phyloP scores from a whole-genome alignment of 1,139 yeast species.

The Yamadazyma mexicana region DNA sequence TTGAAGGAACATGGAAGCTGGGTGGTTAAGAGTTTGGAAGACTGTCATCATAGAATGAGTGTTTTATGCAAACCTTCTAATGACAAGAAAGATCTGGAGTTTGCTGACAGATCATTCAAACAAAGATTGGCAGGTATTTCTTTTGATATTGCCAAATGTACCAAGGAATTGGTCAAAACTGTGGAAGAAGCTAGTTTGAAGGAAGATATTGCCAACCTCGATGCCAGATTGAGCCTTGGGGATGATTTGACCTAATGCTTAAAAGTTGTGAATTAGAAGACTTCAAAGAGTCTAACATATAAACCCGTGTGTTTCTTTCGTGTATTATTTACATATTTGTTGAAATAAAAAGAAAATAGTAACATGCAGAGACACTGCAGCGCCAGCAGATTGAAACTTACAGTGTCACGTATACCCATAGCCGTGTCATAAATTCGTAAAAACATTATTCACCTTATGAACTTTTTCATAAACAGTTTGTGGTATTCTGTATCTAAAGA shows the following conservation, averaged over 20 bases:
- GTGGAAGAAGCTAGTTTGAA: constrained; percentile 92
- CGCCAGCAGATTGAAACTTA: neutral
- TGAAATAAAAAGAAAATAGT: neutral
- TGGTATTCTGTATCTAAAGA: constrained; percentile 70
- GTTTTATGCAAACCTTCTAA: constrained; percentile 52
- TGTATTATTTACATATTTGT: constrained; percentile 9
- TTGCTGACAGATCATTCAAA: constrained; percentile 86
- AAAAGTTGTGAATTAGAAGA: neutral
- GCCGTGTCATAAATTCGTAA: no score
- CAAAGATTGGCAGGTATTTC: constrained; percentile 95
- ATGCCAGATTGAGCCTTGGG: constrained; percentile 43
- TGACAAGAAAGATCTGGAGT: constrained; percentile 56
- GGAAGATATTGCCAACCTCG: constrained; percentile 64
- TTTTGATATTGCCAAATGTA: constrained; percentile 93
- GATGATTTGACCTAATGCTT: constrained; percentile 32
- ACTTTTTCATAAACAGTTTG: constrained; percentile 66
- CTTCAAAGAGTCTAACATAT: no score
- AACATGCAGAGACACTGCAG: no score
- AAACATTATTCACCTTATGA: constrained; percentile 55
- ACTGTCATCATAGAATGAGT: constrained; percentile 80
- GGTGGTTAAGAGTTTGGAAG: constrained; percentile 83
- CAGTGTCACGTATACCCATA: neutral
- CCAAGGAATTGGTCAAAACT: constrained; percentile 91
- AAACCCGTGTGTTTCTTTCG: constrained; percentile 4
- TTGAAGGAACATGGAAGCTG: constrained; percentile 89